These are phyloP conservation scores for Cyclotella kingstonii DNA, from an alignment of 108 stramenopile genomes.

Conservation along the genomic window DNA sequence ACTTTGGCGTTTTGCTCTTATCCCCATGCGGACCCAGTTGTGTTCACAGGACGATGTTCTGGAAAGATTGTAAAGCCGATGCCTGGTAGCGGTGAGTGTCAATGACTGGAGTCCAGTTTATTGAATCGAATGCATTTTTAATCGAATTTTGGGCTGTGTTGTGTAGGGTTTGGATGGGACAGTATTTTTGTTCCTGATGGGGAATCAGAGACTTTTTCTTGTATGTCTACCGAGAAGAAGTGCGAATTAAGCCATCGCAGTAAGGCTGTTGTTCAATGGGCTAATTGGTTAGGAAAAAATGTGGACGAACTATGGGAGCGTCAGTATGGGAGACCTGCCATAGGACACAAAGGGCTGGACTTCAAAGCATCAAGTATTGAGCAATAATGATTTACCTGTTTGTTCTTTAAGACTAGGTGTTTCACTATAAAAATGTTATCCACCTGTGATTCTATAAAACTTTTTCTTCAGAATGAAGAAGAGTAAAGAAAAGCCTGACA, in stretches of 20 bases:
- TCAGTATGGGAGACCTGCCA: slow-evolving; percentile 62
- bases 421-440: too few species aligned
- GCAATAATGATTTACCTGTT: slow-evolving; percentile 39
- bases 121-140: not conserved
- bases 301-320: slow-evolving; percentile 73
- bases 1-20: slow-evolving; percentile 95
- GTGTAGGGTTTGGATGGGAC: slow-evolving; percentile 97
- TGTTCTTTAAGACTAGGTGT: too few species aligned
- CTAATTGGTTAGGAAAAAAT: slow-evolving; percentile 66
- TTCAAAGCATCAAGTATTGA: slow-evolving; percentile 67
- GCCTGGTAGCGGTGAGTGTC: slow-evolving; percentile 50
- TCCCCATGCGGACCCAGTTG: slow-evolving; percentile 91
- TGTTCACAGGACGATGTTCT: slow-evolving; percentile 82
- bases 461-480: too few species aligned
- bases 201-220: slow-evolving; percentile 78
- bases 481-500: too few species aligned
- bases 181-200: slow-evolving; percentile 95
- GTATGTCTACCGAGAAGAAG: slow-evolving; percentile 91
- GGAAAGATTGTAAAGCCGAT: slow-evolving; percentile 90
- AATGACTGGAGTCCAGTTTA: not conserved
- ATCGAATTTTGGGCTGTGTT: not conserved
- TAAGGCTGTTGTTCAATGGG: slow-evolving; percentile 83
- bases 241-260: slow-evolving; percentile 91
- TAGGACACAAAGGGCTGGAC: slow-evolving; percentile 86
- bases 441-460: too few species aligned